Percentiles rank a stretch among this genome's conserved stretches.
Evolutionary conservation across 2,329 filamentous ascomycete genomes (phyloP).

Genomic region (Apiospora koreana): DNA sequence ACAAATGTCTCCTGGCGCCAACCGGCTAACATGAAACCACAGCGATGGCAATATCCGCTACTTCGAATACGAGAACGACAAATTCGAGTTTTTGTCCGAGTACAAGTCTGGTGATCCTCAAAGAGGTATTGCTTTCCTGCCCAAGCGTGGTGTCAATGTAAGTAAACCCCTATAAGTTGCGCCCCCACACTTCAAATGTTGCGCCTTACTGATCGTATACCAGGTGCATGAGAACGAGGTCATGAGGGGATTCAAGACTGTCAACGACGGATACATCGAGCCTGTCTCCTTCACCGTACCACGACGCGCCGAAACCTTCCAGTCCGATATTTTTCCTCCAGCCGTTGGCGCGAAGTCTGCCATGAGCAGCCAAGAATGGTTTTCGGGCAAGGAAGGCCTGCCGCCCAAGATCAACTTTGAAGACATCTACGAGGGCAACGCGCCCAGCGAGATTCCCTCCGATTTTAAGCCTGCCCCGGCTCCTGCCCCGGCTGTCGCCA

Average conservation of each 20-base stretch:
- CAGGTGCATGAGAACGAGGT: constrained; percentile 93
- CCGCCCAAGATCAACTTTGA: constrained; percentile 94
- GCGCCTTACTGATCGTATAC: neutral
- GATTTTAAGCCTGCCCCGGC: constrained; percentile 63
- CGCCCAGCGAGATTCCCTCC: constrained; percentile 73
- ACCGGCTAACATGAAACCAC: constrained; percentile 12
- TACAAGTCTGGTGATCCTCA: constrained; percentile 97
- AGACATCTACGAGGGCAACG: constrained; percentile 83
- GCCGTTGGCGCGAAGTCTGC: constrained; percentile 78
- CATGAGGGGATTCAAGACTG: constrained; percentile 94
- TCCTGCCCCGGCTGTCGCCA: constrained; percentile 44
- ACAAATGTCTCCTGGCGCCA: neutral
- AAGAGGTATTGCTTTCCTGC: constrained; percentile 90
- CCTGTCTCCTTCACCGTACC: constrained; percentile 98
- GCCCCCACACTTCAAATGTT: neutral
- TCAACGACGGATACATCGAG: constrained; percentile 92
- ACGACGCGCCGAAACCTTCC: constrained; percentile 89
- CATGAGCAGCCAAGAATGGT: constrained; percentile 80
- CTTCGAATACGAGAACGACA: constrained; percentile 97
- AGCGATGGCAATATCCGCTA: constrained; percentile 99
- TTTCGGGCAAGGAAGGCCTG: constrained; percentile 78
- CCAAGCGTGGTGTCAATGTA: constrained; percentile 91
- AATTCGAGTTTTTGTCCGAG: constrained; percentile 95
- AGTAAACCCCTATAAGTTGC: constrained; percentile 27
- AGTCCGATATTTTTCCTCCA: constrained; percentile 95